These are phyloP conservation scores for Cyclotella cryptica DNA, from an alignment of 108 stramenopile species.

Conservation along the genomic window DNA sequence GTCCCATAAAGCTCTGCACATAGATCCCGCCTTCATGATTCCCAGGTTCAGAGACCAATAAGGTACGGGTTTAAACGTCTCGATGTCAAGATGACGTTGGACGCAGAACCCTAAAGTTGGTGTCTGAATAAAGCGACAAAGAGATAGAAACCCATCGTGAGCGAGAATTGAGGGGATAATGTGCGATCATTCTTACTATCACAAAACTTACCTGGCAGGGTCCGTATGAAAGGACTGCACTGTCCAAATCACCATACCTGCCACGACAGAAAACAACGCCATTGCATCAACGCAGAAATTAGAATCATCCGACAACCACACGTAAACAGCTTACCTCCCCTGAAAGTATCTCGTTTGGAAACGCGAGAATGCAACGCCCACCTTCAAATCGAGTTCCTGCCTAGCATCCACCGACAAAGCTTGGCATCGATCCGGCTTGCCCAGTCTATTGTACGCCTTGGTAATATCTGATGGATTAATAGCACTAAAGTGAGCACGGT, in stretches of 20 bases:
- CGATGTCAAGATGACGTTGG: slow-evolving; percentile 92
- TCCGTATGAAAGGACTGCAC: slow-evolving; percentile 91
- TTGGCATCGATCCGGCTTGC: slow-evolving; percentile 90
- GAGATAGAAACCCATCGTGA: not conserved
- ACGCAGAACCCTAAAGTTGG: slow-evolving; percentile 98
- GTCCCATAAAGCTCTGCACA: slow-evolving; percentile 75
- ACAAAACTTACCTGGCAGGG: slow-evolving; percentile 70
- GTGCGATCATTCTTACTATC: too few species aligned
- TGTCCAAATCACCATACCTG: slow-evolving; percentile 89
- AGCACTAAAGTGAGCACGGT: slow-evolving; percentile 95
- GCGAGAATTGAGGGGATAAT: not conserved
- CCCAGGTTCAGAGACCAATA: slow-evolving; percentile 86
- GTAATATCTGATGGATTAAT: slow-evolving; percentile 92
- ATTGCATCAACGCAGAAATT: not conserved
- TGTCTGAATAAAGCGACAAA: slow-evolving; percentile 61
- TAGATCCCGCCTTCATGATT: slow-evolving; percentile 77
- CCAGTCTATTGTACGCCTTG: slow-evolving; percentile 84
- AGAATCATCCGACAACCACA: not conserved
- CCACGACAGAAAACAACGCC: not conserved
- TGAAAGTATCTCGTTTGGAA: slow-evolving; percentile 72
- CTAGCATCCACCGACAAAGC: slow-evolving; percentile 93
- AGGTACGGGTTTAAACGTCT: slow-evolving; percentile 93
- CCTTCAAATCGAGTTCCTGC: slow-evolving; percentile 96
- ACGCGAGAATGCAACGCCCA: slow-evolving; percentile 38
- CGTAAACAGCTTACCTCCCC: slow-evolving; percentile 43